A percentile compares a stretch with the other conserved stretches of the same genome.
phyloP scores from a whole-genome alignment of 2,329 filamentous ascomycete genomes.

The Alternaria angustiovoidea region DNA sequence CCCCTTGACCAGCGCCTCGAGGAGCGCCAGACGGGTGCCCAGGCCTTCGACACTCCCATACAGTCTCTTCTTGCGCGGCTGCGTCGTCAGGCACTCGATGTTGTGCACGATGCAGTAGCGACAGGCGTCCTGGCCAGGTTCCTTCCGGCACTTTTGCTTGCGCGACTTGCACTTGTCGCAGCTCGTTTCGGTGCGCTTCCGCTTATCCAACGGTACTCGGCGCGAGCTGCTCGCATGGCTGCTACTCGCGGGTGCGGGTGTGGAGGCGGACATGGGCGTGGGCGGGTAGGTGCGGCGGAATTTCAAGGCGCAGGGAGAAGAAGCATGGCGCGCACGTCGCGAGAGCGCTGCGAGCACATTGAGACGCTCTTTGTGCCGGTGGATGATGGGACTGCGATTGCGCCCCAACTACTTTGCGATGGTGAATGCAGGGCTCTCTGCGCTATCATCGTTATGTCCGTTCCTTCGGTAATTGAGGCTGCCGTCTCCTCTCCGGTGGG shows the following conservation, averaged over 20 bases:
- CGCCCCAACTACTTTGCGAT: slow-evolving; percentile 6
- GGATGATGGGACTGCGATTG: slow-evolving; percentile 9
- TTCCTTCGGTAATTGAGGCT: slow-evolving; percentile 11
- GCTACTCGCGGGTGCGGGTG: slow-evolving; percentile 18
- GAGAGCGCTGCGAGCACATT: slow-evolving; percentile 8
- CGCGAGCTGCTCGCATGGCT: slow-evolving; percentile 35
- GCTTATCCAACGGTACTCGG: slow-evolving; percentile 54
- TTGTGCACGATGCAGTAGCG: slow-evolving; percentile 54
- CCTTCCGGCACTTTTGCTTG: slow-evolving; percentile 57
- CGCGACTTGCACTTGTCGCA: slow-evolving; percentile 59
- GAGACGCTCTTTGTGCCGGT: slow-evolving; percentile 11
- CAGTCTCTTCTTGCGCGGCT: slow-evolving; percentile 56
- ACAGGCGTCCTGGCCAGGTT: slow-evolving; percentile 51
- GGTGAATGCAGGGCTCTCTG: slow-evolving; percentile 3
- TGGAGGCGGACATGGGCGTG: slow-evolving; percentile 16
- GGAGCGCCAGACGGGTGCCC: slow-evolving; percentile 51
- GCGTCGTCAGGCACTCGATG: slow-evolving; percentile 55
- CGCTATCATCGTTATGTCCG: slow-evolving; percentile 8
- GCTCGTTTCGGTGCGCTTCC: slow-evolving; percentile 56
- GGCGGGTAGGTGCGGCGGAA: slow-evolving; percentile 12
- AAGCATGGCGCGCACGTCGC: slow-evolving; percentile 17
- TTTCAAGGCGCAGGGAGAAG: slow-evolving; percentile 17
- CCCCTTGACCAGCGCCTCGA: slow-evolving; percentile 57
- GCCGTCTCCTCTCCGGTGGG: slow-evolving; percentile 17
- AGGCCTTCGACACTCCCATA: slow-evolving; percentile 55